Conservation (phyloP, 345 rosid genomes). For the Ailanthus altissimus region DNA sequence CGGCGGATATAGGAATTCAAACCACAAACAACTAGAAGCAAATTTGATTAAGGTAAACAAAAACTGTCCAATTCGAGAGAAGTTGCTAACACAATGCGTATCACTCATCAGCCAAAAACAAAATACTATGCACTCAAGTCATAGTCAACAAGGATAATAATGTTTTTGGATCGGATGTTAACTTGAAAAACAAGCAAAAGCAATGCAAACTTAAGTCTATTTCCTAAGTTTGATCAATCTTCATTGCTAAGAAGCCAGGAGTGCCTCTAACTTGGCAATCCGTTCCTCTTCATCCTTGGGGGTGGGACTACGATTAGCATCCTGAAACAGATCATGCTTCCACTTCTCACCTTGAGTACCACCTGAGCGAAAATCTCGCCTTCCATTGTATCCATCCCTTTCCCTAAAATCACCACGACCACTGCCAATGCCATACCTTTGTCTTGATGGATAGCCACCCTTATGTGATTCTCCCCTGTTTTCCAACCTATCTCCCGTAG, state of each 20-base stretch:
- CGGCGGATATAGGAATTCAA: too few species aligned
- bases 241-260: conserved; percentile 55
- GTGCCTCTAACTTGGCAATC: conserved; percentile 86
- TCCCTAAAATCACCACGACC: conserved; percentile 40
- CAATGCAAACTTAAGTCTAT: neutral
- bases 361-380: conserved; percentile 47
- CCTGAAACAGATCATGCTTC: conserved; percentile 90
- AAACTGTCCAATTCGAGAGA: conserved; percentile 5
- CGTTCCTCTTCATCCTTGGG: conserved; percentile 82
- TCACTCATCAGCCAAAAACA: neutral
- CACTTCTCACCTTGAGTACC: conserved; percentile 66
- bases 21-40: too few species aligned
- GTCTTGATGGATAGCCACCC: conserved; percentile 41
- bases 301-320: conserved; percentile 71
- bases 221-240: neutral
- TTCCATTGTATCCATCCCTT: conserved; percentile 55
- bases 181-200: conserved; percentile 1
- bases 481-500: conserved; percentile 40
- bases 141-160: neutral
- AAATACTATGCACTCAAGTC: neutral
- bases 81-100: neutral
- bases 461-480: conserved; percentile 51
- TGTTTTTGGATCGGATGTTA: neutral
- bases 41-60: neutral
- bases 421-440: conserved; percentile 43